Evolutionary conservation across 371 early-diverging fungal species (phyloP).

Genomic region (Gilbertella persicaria): DNA sequence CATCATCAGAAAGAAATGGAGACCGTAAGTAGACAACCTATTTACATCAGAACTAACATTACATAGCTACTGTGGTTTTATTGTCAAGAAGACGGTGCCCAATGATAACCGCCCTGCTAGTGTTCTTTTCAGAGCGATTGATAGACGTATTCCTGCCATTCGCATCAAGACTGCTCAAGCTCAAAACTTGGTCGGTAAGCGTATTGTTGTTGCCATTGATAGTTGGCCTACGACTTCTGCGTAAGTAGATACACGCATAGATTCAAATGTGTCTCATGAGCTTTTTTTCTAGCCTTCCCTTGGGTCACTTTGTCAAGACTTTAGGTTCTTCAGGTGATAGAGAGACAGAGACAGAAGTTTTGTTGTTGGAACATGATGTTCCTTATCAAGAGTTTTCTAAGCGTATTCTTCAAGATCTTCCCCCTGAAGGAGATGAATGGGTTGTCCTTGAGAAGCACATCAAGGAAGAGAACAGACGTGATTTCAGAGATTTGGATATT

Average conservation of each 20-base stretch:
- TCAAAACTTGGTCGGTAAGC: conserved; percentile 67
- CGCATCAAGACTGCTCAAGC: conserved; percentile 90
- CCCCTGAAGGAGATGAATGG: conserved; percentile 88
- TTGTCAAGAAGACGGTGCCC: conserved; percentile 75
- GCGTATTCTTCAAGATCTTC: conserved; percentile 80
- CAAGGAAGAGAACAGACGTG: conserved; percentile 62
- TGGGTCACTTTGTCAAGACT: conserved; percentile 91
- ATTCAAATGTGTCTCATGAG: too few relatives aligned
- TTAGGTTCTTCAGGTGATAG: conserved; percentile 92
- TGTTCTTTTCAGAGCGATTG: conserved; percentile 86
- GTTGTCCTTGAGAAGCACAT: conserved; percentile 76
- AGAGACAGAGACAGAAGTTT: conserved; percentile 93
- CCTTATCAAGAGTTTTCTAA: conserved; percentile 91
- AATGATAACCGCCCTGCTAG: conserved; percentile 54
- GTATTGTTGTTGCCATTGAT: conserved; percentile 92
- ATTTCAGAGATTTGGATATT: conserved; percentile 82
- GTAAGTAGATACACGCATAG: conserved; percentile 45
- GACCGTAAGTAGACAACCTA: conserved; percentile 56
- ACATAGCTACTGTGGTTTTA: conserved; percentile 80
- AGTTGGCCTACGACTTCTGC: conserved; percentile 80
- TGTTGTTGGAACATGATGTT: conserved; percentile 94
- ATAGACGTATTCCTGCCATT: conserved; percentile 90
- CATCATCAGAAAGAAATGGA: conserved; percentile 92
- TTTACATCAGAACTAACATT: not conserved
- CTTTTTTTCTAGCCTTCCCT: conserved; percentile 52